These are phyloP conservation scores for Beauveria sp. DNA, from an alignment of 2,329 filamentous ascomycete species.

Conservation along the genomic window DNA sequence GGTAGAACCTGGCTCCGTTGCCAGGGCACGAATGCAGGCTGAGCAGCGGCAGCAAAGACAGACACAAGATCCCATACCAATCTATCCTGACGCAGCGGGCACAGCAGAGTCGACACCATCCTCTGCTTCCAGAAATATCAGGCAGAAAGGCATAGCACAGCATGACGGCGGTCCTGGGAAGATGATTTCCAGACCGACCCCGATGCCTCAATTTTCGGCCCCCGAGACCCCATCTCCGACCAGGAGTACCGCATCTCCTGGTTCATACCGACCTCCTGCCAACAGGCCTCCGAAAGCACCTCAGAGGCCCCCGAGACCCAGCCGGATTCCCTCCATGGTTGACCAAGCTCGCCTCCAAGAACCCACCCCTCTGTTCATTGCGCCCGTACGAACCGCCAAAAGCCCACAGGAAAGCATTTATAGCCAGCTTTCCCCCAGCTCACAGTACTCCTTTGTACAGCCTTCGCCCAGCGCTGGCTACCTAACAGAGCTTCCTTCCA, in stretches of 20 bases:
- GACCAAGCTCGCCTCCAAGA: conserved; percentile 50
- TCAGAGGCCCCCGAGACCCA: conserved; percentile 52
- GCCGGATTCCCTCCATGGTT: conserved; percentile 50
- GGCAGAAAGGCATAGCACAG: conserved; percentile 9
- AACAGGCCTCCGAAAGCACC: conserved; percentile 42
- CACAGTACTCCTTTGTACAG: conserved; percentile 21
- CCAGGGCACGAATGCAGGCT: conserved; percentile 3
- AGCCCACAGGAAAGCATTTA: conserved; percentile 24
- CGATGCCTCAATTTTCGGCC: conserved; percentile 48
- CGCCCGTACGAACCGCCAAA: conserved; percentile 25
- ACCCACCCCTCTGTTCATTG: conserved; percentile 42
- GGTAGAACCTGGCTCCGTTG: conserved; percentile 8
- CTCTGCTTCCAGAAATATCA: conserved; percentile 6
- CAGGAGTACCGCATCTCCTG: conserved; percentile 23
- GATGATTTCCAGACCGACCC: conserved; percentile 46
- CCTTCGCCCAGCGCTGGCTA: conserved; percentile 36
- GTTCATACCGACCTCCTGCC: conserved; percentile 43
- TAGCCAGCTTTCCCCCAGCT: neutral
- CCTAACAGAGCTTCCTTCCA: conserved; percentile 52
- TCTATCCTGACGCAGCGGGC: neutral
- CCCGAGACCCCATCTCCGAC: conserved; percentile 31
- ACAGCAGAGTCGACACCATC: conserved; percentile 6
- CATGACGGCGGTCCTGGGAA: conserved; percentile 19
- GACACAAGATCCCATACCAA: conserved; percentile 14
- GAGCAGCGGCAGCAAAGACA: conserved; percentile 3